Evolutionary conservation across 495 filamentous ascomycete genomes (phyloP).

Genomic region (Cercophora sp.): DNA sequence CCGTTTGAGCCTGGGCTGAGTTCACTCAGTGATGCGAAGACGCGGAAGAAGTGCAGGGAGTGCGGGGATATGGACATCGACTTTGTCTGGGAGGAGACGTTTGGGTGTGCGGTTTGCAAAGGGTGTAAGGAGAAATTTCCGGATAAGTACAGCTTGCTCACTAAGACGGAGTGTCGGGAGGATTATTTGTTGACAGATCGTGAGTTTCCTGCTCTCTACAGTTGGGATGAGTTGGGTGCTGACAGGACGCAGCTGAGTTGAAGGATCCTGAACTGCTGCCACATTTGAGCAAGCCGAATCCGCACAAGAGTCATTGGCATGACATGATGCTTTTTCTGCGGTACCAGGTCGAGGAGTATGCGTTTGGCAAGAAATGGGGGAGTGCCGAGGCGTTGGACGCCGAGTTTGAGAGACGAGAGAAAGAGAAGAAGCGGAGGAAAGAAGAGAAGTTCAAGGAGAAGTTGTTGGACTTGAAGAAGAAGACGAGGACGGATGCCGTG

Average conservation of each 20-base stretch:
- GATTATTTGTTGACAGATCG: conserved; percentile 95
- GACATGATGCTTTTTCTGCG: conserved; percentile 97
- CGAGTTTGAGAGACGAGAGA: conserved; percentile 78
- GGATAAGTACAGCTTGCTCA: conserved; percentile 89
- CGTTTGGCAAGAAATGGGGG: conserved; percentile 80
- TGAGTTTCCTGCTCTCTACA: conserved; percentile 37
- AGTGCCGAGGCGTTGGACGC: conserved; percentile 77
- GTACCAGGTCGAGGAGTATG: conserved; percentile 91
- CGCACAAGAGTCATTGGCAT: conserved; percentile 92
- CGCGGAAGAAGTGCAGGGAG: conserved; percentile 74
- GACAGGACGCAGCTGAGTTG: conserved; percentile 61
- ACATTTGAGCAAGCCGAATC: conserved; percentile 84
- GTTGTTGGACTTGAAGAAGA: conserved; percentile 84
- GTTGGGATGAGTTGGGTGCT: neutral
- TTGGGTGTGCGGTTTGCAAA: conserved; percentile 66
- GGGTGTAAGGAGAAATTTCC: conserved; percentile 81
- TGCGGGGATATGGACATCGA: conserved; percentile 84
- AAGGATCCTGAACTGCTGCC: conserved; percentile 81
- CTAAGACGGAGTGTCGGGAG: conserved; percentile 92
- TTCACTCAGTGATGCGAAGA: conserved; percentile 57
- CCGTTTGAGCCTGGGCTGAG: conserved; percentile 84
- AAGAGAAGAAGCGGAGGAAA: conserved; percentile 80
- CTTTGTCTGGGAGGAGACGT: conserved; percentile 85
- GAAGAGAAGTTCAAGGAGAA: conserved; percentile 89
- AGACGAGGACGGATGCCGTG: conserved; percentile 87